Base-by-base conservation (phyloP, 2,329 filamentous ascomycete species). In the Ophiostoma quercus region DNA sequence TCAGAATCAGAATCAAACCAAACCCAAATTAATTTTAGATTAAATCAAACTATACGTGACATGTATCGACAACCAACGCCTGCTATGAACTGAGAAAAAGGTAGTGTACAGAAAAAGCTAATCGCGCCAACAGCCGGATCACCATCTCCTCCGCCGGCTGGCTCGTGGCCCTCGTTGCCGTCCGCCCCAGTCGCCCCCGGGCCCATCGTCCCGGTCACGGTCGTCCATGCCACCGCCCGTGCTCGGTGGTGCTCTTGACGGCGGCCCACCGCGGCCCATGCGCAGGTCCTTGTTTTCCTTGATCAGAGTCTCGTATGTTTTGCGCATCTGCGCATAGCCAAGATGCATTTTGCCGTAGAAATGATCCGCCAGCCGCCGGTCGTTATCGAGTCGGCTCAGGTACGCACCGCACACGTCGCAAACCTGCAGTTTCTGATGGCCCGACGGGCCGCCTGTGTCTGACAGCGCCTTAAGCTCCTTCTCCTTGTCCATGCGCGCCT, bases 331-430 rank as follows among this genome's bases (percentile, higher is more conserved):
- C 19, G 95, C 95, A 78, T 98, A 99, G 0, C 95, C 95, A 70
- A 99, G 82, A 77, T 99, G 95, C 95, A 99, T 99, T 84, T 99
- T 99, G 29, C 95, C 95, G 79, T 97, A 98, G 78, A 99, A 99
- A 79, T 99, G 95, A 78, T 99, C 95, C 25, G 95, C 95, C 77
- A 99, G 79, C 39, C 95, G 86, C 47, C 95, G 87, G 79, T 99
- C 95, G 77, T 99, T 99, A 78, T 99, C 95, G 41, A 99, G 85
- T 29, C 95, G 84, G 73, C 89, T 93, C 51, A 99, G 85, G 78
- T 98, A 99, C 6, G 95, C 95, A 73, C 95, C 95, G 79, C 95
- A 99, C 0, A 98, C 95, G 80, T 99, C 95, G 84, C 95, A 99
- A 66, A 99, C 95, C 79, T 99, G 95, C 57, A 99, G 84, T 79